Base-by-base conservation (phyloP, 352 stramenopile species). In the Phytophthora sp. region DNA sequence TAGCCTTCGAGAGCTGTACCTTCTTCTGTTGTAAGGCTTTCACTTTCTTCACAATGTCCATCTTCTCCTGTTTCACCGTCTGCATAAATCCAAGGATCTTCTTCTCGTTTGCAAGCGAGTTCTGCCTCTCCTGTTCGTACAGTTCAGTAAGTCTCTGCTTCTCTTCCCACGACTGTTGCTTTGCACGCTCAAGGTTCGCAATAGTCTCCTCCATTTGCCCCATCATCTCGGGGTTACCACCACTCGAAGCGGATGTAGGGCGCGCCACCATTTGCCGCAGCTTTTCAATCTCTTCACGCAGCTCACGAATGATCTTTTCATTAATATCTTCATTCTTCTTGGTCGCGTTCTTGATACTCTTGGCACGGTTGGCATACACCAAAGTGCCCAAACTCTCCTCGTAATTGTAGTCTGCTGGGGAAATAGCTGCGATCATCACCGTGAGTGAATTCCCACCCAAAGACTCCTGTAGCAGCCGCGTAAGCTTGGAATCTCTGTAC, bases 341-440 rank as follows among this genome's bases (percentile, higher is more conserved):
- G 4, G 89, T 86, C 29, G 73, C 82, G 45, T 97, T 97, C 73
- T 97, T 94, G 63, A 98, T 98, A 6, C 77, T 83, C 72, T 98
- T 98, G 30, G 94, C 95, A 8, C 95, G 88, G 52, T 93, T 93
- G 4, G 90, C 95, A 72, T 98, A 99, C 42, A 97, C 76, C 7
- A 99, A 79, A 7, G 96, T 99, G 46, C 90, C 91, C 24, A 98
- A 64, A 27, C 85, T 98, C 62, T 99, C 97, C 30, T 98, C 91
- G 33, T 88, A 81, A 71, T 98, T 98, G 58, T 96, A 87, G 49
- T 98, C 91, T 1, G 93, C 92, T 0, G 95, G 91, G 6, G 83
- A 96, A 35, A 98, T 91, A 20, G 93, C 94, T 20, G 95, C 95
- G 23, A 99, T 79, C 91, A 99, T 98, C n/a, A 98, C 84, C 6